Conservation (phyloP, 2,329 filamentous ascomycete genomes). For the Phaeosphaeriaceae sp. region DNA sequence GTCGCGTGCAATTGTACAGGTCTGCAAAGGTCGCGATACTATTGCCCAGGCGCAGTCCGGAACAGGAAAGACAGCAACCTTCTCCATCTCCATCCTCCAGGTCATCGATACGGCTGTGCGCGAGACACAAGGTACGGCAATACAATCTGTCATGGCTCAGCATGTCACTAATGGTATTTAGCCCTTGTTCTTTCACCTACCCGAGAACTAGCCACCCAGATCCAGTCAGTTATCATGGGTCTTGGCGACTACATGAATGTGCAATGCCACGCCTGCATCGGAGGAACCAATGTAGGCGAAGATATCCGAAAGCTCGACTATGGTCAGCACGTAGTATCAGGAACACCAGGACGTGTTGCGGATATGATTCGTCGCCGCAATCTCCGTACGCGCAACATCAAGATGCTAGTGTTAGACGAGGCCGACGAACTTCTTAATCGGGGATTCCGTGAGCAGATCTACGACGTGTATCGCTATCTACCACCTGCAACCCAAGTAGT, state of each 20-base stretch:
- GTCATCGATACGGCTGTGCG: constrained; percentile 93
- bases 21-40: constrained; percentile 98
- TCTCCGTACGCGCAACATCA: constrained; percentile 75
- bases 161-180: constrained; percentile 34
- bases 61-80: constrained; percentile 95
- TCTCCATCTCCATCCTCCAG: constrained; percentile 94
- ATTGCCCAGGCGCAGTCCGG: constrained; percentile 98
- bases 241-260: constrained; percentile 99
- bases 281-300: constrained; percentile 95
- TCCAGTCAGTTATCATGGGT: constrained; percentile 98
- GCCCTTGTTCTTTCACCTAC: constrained; percentile 95
- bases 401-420: constrained; percentile 79
- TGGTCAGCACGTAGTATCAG: constrained; percentile 96
- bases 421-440: constrained; percentile 84
- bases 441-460: constrained; percentile 97
- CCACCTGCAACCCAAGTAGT: constrained; percentile 98
- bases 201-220: constrained; percentile 95
- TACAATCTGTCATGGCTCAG: background rate
- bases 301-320: constrained; percentile 98
- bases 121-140: constrained; percentile 73
- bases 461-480: constrained; percentile 97
- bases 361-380: constrained; percentile 80
- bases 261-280: constrained; percentile 98
- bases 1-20: constrained; percentile 96
- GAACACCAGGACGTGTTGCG: constrained; percentile 94